Evolutionary conservation across 306 rosid genomes (phyloP), one percentile per base, ranked within the genome.

Genomic region (Cercis canadensis): DNA sequence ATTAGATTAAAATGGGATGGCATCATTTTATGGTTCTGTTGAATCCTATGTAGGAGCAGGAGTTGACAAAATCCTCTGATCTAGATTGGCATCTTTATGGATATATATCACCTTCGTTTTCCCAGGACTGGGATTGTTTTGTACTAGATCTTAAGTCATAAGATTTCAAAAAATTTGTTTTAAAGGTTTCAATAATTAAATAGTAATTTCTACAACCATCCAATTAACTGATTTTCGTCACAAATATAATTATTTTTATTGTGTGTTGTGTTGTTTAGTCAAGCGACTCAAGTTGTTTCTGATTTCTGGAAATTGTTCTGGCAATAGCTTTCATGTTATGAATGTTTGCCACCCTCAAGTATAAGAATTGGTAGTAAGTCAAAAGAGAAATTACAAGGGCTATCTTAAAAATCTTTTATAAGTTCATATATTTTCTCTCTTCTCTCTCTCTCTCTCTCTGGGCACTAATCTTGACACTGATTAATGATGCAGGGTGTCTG

Each of bases 401-500:
- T 24, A 24, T 0, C 7, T 10, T 14, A 7, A 8, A 54, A 56
- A 33, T 11, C 45, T 24, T 6, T 34, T 18, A 37, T 18, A 37
- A 45, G 18, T 34, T 33, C 63, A 4, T 40, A 18, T 43, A 21
- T 21, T 65, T 45, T 6, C 16, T 63, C 51, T 46, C 17, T 8
- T 37, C 8, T 45, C 5, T 44, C 16, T 37, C 8, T 45, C 5
- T 44, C 16, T 10, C 60, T 3, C 43, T 21, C 57, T 17, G 60
- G 65, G 32, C 17, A 40, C 67, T 39, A 36, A 71, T 58, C 67
- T 62, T 72, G 65, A 79, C 67, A 33, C 72, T 32, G 76, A 72
- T 39, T 79, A 56, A 55, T 57, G 70, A 29, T 79, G 56, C 92
- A 95, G 99, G 99, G 99, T 21, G 80, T 95, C 7, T 95, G 99